Conservation (phyloP, 495 filamentous ascomycete genomes). For the Penicillium ucsense region DNA sequence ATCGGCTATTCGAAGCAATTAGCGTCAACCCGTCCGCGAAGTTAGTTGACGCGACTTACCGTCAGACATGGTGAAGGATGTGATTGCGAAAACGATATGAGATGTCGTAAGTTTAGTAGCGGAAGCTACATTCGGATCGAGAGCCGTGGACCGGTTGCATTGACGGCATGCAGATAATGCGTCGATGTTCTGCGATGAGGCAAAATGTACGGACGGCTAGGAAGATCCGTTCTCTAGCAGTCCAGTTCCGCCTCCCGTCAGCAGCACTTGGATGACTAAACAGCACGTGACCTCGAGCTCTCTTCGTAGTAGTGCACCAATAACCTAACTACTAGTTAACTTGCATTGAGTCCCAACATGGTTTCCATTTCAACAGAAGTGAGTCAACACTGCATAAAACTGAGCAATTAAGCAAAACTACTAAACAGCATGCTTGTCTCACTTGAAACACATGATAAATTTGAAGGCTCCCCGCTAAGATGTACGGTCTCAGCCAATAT, state of each 20-base stretch:
- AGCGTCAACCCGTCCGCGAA: slow-evolving; percentile 12
- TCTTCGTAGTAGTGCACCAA: too few relatives aligned
- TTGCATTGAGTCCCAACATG: too few relatives aligned
- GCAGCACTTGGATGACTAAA: slow-evolving; percentile 7
- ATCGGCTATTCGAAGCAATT: slow-evolving; percentile 45
- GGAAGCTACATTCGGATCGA: slow-evolving; percentile 35
- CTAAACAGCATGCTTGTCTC: too few relatives aligned
- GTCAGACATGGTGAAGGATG: slow-evolving; percentile 47
- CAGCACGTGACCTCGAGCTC: slow-evolving; percentile 1
- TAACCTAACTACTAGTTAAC: too few relatives aligned
- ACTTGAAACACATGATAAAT: too few relatives aligned
- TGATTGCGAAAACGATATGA: slow-evolving; percentile 15
- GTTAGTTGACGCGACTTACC: slow-evolving; percentile 28
- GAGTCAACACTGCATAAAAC: too few relatives aligned
- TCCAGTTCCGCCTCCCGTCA: too few relatives aligned
- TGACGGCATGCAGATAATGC: slow-evolving; percentile 13
- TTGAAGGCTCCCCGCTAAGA: too few relatives aligned
- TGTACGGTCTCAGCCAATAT: too few relatives aligned
- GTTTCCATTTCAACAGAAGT: too few relatives aligned
- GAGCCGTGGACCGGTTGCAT: slow-evolving; percentile 24
- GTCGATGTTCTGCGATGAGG: slow-evolving; percentile 11
- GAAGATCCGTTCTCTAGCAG: slow-evolving; percentile 1
- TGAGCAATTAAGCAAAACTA: too few relatives aligned
- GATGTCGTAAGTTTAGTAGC: slow-evolving; percentile 23
- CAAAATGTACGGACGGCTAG: slow-evolving; percentile 16